Evolutionary conservation across 2,329 filamentous ascomycete species (phyloP), one percentile per base, ranked within the genome.

Genomic region (Pseudogymnoascus destructans): DNA sequence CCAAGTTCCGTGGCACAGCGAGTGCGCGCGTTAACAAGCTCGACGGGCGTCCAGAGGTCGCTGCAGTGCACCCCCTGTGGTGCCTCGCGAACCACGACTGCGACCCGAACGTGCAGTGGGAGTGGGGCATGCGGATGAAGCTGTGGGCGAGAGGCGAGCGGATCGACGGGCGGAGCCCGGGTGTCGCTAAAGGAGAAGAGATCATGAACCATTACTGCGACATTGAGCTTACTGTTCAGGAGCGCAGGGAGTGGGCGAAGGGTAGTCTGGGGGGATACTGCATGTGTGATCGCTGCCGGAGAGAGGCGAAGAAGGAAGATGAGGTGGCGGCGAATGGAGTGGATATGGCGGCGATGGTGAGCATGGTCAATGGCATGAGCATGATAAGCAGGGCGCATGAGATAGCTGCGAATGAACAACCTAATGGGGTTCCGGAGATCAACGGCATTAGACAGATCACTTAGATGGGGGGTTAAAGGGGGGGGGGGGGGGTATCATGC

Each of bases 31-130:
- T 93, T 64, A 89, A 81, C 61, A 79, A 78, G 0, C 80, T 80
- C 64, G 87, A 92, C 62, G 88, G 90, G 2, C 82, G 88, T 8
- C 92, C 93, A 0, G 93, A 97, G 66, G 86, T 95, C 3, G 89
- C 89, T 25, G 92, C 92, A 25, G 91, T 97, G 25, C 91, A 97
- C 72, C 90, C 92, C 1, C 82, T 95, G 65, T 98, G 93, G 90
- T 97, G 91, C 72, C 77, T 97, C 27, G 91, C 92, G 25, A 98
- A 98, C 67, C 93, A 98, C 70, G 89, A 90, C 70, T 98, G 93
- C 72, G 84, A 95, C 68, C 93, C 93, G 7, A 96, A 95, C 70
- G 90, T 97, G 36, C 81, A 81, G 3, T 98, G 93, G 93, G 88
- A 95, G 67, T 96, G 91, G 89, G 84, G 86, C 25, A 87, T 87